A percentile compares a stretch with the other conserved stretches of the same genome.
These are phyloP conservation scores for Pichia nanzhaoensis DNA, from an alignment of 805 yeast species.

Conservation along the genomic window DNA sequence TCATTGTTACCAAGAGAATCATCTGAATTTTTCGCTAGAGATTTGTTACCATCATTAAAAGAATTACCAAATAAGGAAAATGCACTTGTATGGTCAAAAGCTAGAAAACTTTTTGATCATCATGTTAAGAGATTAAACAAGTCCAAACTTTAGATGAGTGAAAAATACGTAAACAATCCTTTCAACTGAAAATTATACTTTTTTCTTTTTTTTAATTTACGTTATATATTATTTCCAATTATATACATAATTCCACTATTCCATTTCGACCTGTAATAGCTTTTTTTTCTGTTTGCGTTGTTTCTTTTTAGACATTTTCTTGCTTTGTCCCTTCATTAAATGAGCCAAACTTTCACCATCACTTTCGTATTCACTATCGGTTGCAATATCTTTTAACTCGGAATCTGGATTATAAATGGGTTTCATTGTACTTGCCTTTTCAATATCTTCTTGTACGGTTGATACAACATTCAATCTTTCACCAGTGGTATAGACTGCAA, in stretches of 20 bases:
- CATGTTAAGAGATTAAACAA: constrained; percentile 69
- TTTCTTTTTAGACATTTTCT: constrained; percentile 33
- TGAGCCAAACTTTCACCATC: constrained; percentile 62
- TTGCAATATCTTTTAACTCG: constrained; percentile 34
- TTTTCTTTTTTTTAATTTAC: too few species aligned
- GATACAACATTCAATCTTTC: constrained; percentile 87
- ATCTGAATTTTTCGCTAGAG: constrained; percentile 82
- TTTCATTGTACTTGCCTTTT: constrained; percentile 64
- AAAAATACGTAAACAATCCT: too few species aligned
- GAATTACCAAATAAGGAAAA: constrained; percentile 74
- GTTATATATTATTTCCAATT: background rate
- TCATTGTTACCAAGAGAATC: constrained; percentile 95
- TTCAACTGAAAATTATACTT: too few species aligned
- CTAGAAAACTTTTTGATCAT: constrained; percentile 73
- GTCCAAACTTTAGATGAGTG: constrained; percentile 31
- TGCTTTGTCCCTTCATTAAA: constrained; percentile 45
- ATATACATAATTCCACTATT: constrained; percentile 35
- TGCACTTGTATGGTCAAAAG: constrained; percentile 89
- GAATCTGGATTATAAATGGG: constrained; percentile 32
- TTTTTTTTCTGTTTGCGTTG: constrained; percentile 37
- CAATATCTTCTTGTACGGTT: constrained; percentile 69
- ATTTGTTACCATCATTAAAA: constrained; percentile 82
- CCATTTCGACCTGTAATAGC: constrained; percentile 48
- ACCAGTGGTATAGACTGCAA: constrained; percentile 85
- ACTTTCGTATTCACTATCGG: constrained; percentile 70